phyloP scores from a whole-genome alignment of 768 basidiomycete species.

The Phlebiopsis flavidoalba region DNA sequence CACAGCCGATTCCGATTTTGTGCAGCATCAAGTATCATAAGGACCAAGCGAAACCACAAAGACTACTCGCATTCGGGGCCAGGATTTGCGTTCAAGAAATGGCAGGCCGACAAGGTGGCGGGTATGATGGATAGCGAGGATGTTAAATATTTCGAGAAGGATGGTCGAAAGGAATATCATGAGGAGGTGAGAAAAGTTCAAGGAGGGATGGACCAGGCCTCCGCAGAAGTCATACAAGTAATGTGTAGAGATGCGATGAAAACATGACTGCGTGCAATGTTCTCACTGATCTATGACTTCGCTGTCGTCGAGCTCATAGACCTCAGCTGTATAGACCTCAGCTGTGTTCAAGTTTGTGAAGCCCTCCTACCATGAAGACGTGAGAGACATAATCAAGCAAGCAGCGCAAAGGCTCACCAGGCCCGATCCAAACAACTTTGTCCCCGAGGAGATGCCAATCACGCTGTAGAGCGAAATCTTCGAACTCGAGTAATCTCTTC shows the following conservation, averaged over 20 bases:
- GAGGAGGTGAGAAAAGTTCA: slow-evolving; percentile 17
- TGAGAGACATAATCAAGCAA: too few relatives aligned
- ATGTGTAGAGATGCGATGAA: not conserved
- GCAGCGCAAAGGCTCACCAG: not conserved
- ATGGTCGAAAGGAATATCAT: slow-evolving; percentile 15
- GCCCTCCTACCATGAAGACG: too few relatives aligned
- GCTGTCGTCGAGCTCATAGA: not conserved
- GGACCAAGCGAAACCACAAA: slow-evolving; percentile 38
- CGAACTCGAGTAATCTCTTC: not conserved
- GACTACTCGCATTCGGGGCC: slow-evolving; percentile 38
- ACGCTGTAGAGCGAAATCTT: not conserved
- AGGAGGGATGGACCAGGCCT: slow-evolving; percentile 15
- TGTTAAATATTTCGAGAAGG: slow-evolving; percentile 19
- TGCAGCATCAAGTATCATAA: slow-evolving; percentile 32
- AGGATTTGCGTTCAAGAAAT: slow-evolving; percentile 38
- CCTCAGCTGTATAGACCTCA: not conserved
- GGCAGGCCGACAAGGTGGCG: slow-evolving; percentile 26
- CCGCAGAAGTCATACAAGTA: slow-evolving; percentile 11
- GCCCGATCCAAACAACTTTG: not conserved
- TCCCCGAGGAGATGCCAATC: not conserved
- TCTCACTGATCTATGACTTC: not conserved
- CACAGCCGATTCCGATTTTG: slow-evolving; percentile 36
- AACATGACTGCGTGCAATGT: not conserved
- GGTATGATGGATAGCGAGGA: slow-evolving; percentile 21
- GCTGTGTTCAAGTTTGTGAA: not conserved